Evolutionary conservation across 2,329 filamentous ascomycete genomes (phyloP).

Genomic region (Colletotrichum sp.): DNA sequence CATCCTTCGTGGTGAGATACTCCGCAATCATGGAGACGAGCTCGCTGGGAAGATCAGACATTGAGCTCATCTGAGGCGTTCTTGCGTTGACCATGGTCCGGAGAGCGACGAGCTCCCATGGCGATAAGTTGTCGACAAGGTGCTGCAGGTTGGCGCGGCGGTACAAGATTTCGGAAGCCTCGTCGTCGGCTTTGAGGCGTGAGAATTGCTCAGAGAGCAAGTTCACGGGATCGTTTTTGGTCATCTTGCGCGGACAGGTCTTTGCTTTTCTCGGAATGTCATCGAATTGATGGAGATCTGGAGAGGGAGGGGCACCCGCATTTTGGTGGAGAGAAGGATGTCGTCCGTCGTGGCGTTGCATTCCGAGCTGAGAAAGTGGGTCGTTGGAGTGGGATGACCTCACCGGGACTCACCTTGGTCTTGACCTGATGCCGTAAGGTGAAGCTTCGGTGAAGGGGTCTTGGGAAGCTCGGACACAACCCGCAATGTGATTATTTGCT

Average conservation of each 20-base stretch:
- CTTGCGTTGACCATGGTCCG: background rate
- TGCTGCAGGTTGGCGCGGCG: background rate
- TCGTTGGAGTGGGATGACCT: background rate
- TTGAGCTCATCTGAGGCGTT: background rate
- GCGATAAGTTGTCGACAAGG: conserved; percentile 1
- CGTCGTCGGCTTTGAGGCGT: background rate
- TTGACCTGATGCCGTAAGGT: background rate
- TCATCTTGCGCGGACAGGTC: background rate
- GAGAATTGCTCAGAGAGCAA: background rate
- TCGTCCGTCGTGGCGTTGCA: background rate
- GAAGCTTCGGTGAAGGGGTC: background rate
- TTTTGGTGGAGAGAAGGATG: background rate
- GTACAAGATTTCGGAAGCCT: background rate
- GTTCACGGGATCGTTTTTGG: background rate
- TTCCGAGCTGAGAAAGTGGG: background rate
- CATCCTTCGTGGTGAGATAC: background rate
- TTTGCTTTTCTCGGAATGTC: background rate
- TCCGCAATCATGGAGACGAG: background rate
- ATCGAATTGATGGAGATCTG: background rate
- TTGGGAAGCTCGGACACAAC: background rate
- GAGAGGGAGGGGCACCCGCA: background rate
- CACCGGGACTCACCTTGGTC: background rate
- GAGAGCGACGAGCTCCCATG: conserved; percentile 13
- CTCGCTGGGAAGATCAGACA: conserved; percentile 7
- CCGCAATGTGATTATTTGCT: no score